A percentile compares a stretch with the other conserved stretches of the same genome.
Evolutionary conservation across 2,329 filamentous ascomycete species (phyloP).

Genomic region (Fusarium setosum): DNA sequence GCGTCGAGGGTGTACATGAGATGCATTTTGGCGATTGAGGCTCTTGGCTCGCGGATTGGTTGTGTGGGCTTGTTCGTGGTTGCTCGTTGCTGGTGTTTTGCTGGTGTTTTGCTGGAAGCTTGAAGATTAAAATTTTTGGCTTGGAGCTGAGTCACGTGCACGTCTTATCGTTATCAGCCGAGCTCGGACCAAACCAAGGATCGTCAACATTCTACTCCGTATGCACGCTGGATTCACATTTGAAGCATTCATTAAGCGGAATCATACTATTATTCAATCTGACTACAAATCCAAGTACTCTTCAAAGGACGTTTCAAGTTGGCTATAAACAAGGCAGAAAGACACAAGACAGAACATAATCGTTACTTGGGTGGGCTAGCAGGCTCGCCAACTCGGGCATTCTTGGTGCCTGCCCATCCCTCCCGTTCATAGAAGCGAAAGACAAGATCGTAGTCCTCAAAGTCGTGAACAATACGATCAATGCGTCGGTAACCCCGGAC

Average conservation of each 20-base stretch:
- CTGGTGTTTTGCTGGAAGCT: slow-evolving; percentile 14
- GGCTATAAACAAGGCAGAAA: slow-evolving; percentile 5
- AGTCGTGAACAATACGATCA: slow-evolving; percentile 95
- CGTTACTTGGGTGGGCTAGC: slow-evolving; percentile 42
- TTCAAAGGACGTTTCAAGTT: slow-evolving; percentile 9
- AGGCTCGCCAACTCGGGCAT: slow-evolving; percentile 66
- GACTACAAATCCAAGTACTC: neutral
- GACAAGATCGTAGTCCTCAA: slow-evolving; percentile 96
- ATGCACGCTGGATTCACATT: neutral
- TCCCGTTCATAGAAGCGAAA: slow-evolving; percentile 97
- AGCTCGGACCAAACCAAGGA: too few species aligned
- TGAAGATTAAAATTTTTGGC: slow-evolving; percentile 31
- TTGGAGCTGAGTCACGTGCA: slow-evolving; percentile 34
- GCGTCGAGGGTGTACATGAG: slow-evolving; percentile 86
- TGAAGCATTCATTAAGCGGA: neutral
- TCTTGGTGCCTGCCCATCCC: slow-evolving; percentile 72
- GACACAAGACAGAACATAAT: neutral
- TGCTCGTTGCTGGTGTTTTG: slow-evolving; percentile 16
- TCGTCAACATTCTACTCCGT: neutral
- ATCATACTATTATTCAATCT: neutral
- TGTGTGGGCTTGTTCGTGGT: slow-evolving; percentile 3
- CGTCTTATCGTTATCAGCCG: too few species aligned
- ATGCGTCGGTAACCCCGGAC: slow-evolving; percentile 89
- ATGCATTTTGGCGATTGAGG: slow-evolving; percentile 59
- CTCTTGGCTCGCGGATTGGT: neutral